Conservation (phyloP, 2,329 filamentous ascomycete species). For the Pseudopyrenochaeta lycopersici region DNA sequence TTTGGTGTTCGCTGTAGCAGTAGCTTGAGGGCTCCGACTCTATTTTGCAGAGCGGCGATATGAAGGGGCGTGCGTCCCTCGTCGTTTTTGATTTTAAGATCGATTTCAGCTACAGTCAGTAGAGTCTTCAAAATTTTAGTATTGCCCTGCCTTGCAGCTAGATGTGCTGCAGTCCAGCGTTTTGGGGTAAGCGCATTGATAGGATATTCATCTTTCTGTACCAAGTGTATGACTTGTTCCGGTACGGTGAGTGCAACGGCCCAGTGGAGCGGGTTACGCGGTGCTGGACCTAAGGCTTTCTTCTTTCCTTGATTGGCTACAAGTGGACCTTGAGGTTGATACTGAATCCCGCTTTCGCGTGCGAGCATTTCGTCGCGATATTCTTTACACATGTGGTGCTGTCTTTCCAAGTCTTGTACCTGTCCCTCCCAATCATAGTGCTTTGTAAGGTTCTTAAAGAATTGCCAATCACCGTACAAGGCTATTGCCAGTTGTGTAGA, state of each 20-base stretch:
- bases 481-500: constrained; percentile 24
- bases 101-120: constrained; percentile 15
- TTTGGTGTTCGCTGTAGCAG: constrained; percentile 12
- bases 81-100: constrained; percentile 22
- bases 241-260: constrained; percentile 20
- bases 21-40: constrained; percentile 12
- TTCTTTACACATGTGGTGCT: constrained; percentile 7
- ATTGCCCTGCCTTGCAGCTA: constrained; percentile 23
- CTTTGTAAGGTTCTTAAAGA: constrained; percentile 20
- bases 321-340: neutral
- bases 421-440: constrained; percentile 28
- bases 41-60: constrained; percentile 19
- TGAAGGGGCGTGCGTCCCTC: constrained; percentile 24
- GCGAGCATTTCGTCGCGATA: constrained; percentile 14
- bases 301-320: neutral
- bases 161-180: constrained; percentile 25
- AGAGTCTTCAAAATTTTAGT: constrained; percentile 22
- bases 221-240: constrained; percentile 14
- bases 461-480: constrained; percentile 16
- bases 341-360: constrained; percentile 1
- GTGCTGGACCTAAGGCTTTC: constrained; percentile 19
- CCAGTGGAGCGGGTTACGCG: constrained; percentile 27
- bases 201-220: constrained; percentile 25
- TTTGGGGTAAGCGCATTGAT: constrained; percentile 27
- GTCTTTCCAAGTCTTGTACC: constrained; percentile 16